Base-by-base conservation (phyloP, 2,329 filamentous ascomycete species). In the Fusarium floridanum region DNA sequence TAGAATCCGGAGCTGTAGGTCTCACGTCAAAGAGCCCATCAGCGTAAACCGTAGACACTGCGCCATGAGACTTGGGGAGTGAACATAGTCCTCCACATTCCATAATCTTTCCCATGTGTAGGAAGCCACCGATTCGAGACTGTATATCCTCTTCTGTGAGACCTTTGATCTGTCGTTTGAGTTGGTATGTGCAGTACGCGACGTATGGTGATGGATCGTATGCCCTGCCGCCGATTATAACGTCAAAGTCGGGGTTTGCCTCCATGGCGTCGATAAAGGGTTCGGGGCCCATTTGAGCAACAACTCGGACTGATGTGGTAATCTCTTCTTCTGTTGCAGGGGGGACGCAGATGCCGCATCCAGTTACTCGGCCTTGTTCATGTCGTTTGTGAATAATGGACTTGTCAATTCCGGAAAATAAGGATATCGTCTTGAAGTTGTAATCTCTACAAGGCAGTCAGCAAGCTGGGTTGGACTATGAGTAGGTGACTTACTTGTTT, bases 91-190 rank as follows among this genome's bases (percentile, higher is more conserved):
- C 83, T 1, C 87, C 88, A 22, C 88, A 90, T 71, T 89, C 88
- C 79, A 89, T 82, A 11, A 89, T 86, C 80, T 90, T 85, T 0
- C 86, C 88, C 86, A 90, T 88, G 72, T 89, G 87, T 9, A 81
- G 81, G 37, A 85, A 84, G 0, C 82, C 82, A 0, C 85, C 86
- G 3, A 79, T 56, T 0, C 67, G 70, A 0, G 67, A 67, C 6
- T 73, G 57, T 0, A 77, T 41, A 0, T 61, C 36, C 6, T 45
- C 45, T 0, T 12, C 6, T 0, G 22, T 45, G 0, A 71, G 39
- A 1, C 56, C 17, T 0, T 12, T 63, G 6, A 64, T 24, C 17
- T 77, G 74, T 0, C 41, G 61, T 53, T 64, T 73, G 1, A 77
- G 59, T 6, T 77, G 76, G 2, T 72, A 48, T 0, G 56, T 34